phyloP scores from a whole-genome alignment of 108 stramenopile genomes.

The Fragilaria radians region DNA sequence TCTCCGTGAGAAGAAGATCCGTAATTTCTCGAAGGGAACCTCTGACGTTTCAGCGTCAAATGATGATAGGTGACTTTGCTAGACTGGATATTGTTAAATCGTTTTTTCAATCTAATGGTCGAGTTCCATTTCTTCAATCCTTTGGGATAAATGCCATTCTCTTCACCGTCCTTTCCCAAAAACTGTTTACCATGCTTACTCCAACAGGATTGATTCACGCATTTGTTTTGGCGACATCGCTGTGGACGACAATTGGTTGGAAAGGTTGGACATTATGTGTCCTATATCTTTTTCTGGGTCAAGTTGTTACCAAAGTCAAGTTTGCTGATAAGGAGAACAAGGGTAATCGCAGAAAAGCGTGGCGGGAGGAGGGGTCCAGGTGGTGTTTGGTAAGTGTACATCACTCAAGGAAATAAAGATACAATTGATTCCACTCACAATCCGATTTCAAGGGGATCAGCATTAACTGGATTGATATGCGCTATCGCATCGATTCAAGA shows the following conservation, averaged over 20 bases:
- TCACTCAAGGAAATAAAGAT: not conserved
- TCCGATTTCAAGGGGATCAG: conserved; percentile 55
- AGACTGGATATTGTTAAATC: conserved; percentile 10
- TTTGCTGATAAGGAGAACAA: conserved; percentile 79
- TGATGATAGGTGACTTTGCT: not conserved
- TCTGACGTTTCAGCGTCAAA: no score
- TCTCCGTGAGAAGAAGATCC: no score
- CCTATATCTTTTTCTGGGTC: conserved; percentile 74
- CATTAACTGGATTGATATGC: conserved; percentile 67
- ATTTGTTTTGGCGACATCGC: conserved; percentile 62
- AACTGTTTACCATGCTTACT: conserved; percentile 76
- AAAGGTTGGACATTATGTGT: conserved; percentile 87
- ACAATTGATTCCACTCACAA: not conserved
- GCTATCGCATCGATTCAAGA: conserved; percentile 51
- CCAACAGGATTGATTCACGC: conserved; percentile 65
- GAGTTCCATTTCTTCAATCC: conserved; percentile 48
- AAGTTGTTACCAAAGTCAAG: conserved; percentile 80
- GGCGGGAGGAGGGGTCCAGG: conserved; percentile 92
- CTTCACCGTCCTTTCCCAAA: conserved; percentile 40
- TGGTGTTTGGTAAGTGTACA: conserved; percentile 78
- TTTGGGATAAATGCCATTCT: conserved; percentile 54
- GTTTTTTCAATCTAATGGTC: conserved; percentile 38
- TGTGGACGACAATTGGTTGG: conserved; percentile 83
- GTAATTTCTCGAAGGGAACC: no score
- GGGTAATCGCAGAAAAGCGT: conserved; percentile 91